These are phyloP conservation scores for Acanthamoeba quina DNA, from an alignment of 208 protist species.

Conservation along the genomic window DNA sequence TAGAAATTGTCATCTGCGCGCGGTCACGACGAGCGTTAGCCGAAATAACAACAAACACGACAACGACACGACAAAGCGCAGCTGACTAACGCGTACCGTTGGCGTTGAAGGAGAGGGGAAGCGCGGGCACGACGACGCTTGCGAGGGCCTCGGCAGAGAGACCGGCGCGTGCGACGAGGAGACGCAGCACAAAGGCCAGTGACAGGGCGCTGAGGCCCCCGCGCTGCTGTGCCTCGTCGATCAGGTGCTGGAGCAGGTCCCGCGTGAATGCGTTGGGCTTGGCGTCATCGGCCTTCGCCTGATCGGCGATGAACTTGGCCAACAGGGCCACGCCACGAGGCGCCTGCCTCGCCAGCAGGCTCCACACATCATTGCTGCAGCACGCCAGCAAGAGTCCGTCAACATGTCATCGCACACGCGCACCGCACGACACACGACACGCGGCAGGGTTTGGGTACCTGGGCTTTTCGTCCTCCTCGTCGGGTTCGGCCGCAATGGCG, in stretches of 20 bases:
- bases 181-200: conserved; percentile 19
- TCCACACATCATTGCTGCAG: not conserved
- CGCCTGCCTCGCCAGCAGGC: conserved; percentile 24
- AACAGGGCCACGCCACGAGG: conserved; percentile 5
- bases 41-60: not conserved
- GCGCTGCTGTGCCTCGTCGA: conserved; percentile 5
- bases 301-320: not conserved
- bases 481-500: not conserved
- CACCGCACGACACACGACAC: too few relatives aligned
- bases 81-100: not conserved
- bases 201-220: not conserved
- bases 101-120: not conserved
- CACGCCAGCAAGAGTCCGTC: not conserved
- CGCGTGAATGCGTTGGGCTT: not conserved
- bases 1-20: not conserved
- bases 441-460: not conserved
- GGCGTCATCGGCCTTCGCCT: not conserved
- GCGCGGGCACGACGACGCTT: not conserved
- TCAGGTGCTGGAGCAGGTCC: not conserved
- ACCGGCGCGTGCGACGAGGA: not conserved
- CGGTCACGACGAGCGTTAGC: not conserved
- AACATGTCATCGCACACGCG: not conserved
- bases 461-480: conserved; percentile 19
- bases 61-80: not conserved
- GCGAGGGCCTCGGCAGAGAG: not conserved